phyloP scores from a whole-genome alignment of 2,329 filamentous ascomycete genomes.

The Pseudocercospora fijiensis region DNA sequence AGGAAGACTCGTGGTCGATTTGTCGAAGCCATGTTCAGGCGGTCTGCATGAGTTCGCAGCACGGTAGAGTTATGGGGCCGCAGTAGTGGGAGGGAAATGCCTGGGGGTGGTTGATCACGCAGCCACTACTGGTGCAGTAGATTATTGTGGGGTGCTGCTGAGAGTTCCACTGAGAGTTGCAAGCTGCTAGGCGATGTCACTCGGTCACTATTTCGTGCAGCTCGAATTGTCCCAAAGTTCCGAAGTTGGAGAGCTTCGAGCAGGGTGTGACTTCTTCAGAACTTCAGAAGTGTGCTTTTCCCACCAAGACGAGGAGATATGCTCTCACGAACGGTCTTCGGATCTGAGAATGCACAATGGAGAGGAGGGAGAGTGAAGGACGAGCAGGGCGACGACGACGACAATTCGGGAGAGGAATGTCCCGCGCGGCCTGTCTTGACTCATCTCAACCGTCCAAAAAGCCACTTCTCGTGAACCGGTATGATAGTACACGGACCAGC shows the following conservation, averaged over 20 bases:
- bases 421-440: not conserved
- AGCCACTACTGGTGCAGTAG: not conserved
- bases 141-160: conserved; percentile 2
- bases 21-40: conserved; percentile 20
- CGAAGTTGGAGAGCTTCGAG: not conserved
- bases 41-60: not conserved
- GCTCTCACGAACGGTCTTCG: not conserved
- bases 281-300: too few species aligned
- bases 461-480: not conserved
- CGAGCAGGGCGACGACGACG: not conserved
- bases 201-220: not conserved
- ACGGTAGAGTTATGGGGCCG: not conserved
- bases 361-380: not conserved
- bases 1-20: conserved; percentile 44
- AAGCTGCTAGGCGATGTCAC: not conserved
- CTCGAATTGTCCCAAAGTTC: not conserved
- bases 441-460: not conserved
- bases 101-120: not conserved
- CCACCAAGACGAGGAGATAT: too few species aligned
- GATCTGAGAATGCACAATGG: not conserved
- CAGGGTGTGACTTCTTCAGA: not conserved
- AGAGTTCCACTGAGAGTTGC: not conserved
- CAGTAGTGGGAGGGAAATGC: not conserved
- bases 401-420: not conserved
- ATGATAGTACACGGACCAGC: not conserved